Base-by-base conservation (phyloP, 2,329 filamentous ascomycete species). In the Geosmithia putterillii region DNA sequence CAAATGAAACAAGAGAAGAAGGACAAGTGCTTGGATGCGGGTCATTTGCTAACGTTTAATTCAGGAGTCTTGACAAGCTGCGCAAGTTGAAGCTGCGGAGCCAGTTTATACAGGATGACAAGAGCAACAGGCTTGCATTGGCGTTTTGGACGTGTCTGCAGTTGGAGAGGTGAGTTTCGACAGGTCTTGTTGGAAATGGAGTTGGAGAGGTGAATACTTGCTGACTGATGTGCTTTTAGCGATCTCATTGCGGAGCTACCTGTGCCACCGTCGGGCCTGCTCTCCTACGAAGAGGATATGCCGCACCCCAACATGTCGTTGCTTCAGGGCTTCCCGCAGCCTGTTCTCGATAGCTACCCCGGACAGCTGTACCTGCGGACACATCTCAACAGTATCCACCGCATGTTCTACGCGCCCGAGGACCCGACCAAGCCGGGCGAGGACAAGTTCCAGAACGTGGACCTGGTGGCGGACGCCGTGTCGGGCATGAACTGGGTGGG, bases 131-230 rank as follows among this genome's bases (percentile, higher is more conserved):
- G 45, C 69, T 83, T 32, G 69, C 83, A 14, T 73, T 94, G 52
- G 83, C 86, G 0, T 95, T 89, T 54, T 96, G 90, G 90, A 92
- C 89, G 7, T 94, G 86, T 57, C 67, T 95, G 48, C 90, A 96
- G 56, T 71, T 96, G 10, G 90, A 96, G 62, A 95, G 82, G 83
- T 86, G 60, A 51, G 61, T 34, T 39, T n/a, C 7, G 14, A 7
- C 34, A n/a, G 15, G 14, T 6, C 34, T 36, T 36, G 7, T n/a
- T n/a, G n/a, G n/a, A n/a, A n/a, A n/a, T n/a, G n/a, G n/a, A n/a
- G n/a, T n/a, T n/a, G n/a, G n/a, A n/a, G n/a, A n/a, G n/a, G n/a
- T n/a, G n/a, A n/a, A n/a, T n/a, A n/a, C n/a, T n/a, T n/a, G 34
- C 36, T 38, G 18, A 25, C 18, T 17, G 21, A 32, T 19, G n/a